Evolutionary conservation across 1,284 basidiomycete genomes (phyloP).

Genomic region (Microbotryomycetes sp.): DNA sequence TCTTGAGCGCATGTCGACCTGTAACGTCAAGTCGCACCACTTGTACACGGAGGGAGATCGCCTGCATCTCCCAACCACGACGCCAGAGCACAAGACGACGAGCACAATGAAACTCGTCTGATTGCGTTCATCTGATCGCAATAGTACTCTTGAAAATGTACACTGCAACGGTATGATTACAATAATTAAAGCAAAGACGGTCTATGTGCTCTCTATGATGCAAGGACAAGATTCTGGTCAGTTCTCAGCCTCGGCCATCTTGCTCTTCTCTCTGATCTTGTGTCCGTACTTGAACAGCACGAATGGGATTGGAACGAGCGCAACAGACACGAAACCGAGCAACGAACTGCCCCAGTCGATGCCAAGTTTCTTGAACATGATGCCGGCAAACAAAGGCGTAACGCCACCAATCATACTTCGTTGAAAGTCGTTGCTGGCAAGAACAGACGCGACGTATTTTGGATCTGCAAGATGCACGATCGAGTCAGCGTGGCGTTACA

Average conservation of each 20-base stretch:
- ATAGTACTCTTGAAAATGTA: no score
- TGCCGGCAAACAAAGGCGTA: slow-evolving; percentile 13
- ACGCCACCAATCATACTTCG: slow-evolving; percentile 13
- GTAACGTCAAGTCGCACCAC: no score
- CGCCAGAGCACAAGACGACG: no score
- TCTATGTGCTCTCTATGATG: no score
- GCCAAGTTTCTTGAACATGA: slow-evolving; percentile 34
- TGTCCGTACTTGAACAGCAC: slow-evolving; percentile 6
- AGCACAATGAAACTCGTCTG: no score
- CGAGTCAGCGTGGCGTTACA: slow-evolving; percentile 18
- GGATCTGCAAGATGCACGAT: slow-evolving; percentile 12
- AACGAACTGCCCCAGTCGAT: slow-evolving; percentile 34
- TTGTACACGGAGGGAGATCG: no score
- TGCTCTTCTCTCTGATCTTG: neutral
- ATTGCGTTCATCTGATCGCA: no score
- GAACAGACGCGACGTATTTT: slow-evolving; percentile 12
- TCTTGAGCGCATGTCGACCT: no score
- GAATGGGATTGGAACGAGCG: slow-evolving; percentile 35
- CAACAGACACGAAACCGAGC: slow-evolving; percentile 26
- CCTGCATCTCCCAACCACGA: no score
- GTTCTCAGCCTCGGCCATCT: neutral
- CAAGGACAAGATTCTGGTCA: no score
- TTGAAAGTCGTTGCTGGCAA: slow-evolving; percentile 20
- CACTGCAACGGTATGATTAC: no score
- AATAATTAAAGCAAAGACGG: no score